phyloP scores from a whole-genome alignment of 78 protist genomes.

The Dictyostelium citrinum region DNA sequence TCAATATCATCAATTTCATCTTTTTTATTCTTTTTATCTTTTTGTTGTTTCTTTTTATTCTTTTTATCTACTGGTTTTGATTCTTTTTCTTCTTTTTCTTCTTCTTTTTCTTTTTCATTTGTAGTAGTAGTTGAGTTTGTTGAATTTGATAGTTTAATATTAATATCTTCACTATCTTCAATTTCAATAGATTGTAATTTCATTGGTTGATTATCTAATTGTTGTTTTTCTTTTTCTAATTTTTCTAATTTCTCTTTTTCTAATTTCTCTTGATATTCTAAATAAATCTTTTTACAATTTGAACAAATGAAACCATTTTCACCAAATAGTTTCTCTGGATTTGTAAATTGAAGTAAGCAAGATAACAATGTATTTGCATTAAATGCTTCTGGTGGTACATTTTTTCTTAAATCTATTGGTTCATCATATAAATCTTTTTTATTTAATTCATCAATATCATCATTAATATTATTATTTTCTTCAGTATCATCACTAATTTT shows the following conservation, averaged over 20 bases:
- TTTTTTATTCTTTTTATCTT: not conserved
- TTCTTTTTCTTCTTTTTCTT: not conserved
- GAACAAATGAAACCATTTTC: slow-evolving; percentile 75
- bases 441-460: not conserved
- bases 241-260: not conserved
- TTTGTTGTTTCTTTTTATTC: not conserved
- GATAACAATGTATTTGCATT: slow-evolving; percentile 8
- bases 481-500: not conserved
- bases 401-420: slow-evolving; percentile 55
- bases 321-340: slow-evolving; percentile 63
- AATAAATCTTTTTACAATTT: slow-evolving; percentile 28
- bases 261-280: not conserved
- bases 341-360: slow-evolving; percentile 62
- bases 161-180: not conserved
- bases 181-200: not conserved
- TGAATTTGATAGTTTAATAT: not conserved
- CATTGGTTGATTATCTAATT: not conserved
- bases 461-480: not conserved
- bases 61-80: slow-evolving; percentile 4
- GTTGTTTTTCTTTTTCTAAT: not conserved
- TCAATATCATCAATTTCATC: slow-evolving; percentile 14
- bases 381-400: slow-evolving; percentile 51
- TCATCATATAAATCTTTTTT: slow-evolving; percentile 38
- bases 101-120: not conserved
- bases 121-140: not conserved